A percentile compares a stretch with the other conserved stretches of the same genome.
These are phyloP conservation scores for Aspergillus brunneoviolaceus DNA, from an alignment of 2,329 filamentous ascomycete species.

Conservation along the genomic window DNA sequence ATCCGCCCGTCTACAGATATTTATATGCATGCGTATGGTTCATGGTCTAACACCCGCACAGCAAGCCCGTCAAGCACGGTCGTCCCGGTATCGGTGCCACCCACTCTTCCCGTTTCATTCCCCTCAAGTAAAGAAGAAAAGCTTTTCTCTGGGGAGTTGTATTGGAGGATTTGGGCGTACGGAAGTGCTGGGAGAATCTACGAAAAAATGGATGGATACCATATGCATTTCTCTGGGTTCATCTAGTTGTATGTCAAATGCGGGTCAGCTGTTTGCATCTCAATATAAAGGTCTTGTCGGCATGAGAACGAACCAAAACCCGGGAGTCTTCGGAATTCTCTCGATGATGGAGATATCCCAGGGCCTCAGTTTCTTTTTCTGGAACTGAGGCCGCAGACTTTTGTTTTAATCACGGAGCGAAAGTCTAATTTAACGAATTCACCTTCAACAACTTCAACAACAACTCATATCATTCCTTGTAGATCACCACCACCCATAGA, in stretches of 20 bases:
- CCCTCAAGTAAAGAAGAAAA: slow-evolving; percentile 80
- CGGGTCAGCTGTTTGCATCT: slow-evolving; percentile 42
- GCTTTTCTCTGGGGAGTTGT: slow-evolving; percentile 37
- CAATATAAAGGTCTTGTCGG: slow-evolving; percentile 43
- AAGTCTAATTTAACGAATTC: slow-evolving; percentile 26
- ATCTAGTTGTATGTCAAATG: slow-evolving; percentile 42
- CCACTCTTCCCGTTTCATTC: slow-evolving; percentile 99
- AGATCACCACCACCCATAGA: too few relatives aligned
- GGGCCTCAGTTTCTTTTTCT: slow-evolving; percentile 2
- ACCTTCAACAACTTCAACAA: slow-evolving; percentile 3
- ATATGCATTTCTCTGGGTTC: slow-evolving; percentile 28
- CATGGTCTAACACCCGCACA: slow-evolving; percentile 58
- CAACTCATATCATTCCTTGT: not conserved
- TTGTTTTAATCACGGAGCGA: slow-evolving; percentile 17
- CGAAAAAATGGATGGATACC: slow-evolving; percentile 39
- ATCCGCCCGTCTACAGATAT: not conserved
- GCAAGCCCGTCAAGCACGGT: slow-evolving; percentile 99
- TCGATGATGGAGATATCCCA: slow-evolving; percentile 16
- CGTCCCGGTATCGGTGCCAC: slow-evolving; percentile 99
- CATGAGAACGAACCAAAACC: slow-evolving; percentile 26
- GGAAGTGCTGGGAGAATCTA: slow-evolving; percentile 35
- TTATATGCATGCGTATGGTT: not conserved
- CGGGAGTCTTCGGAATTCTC: slow-evolving; percentile 11
- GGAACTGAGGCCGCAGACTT: slow-evolving; percentile 12
- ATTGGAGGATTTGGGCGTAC: slow-evolving; percentile 35